Conservation (phyloP, 176 grass and related monocot genomes). For the Cymbopogon citratus region DNA sequence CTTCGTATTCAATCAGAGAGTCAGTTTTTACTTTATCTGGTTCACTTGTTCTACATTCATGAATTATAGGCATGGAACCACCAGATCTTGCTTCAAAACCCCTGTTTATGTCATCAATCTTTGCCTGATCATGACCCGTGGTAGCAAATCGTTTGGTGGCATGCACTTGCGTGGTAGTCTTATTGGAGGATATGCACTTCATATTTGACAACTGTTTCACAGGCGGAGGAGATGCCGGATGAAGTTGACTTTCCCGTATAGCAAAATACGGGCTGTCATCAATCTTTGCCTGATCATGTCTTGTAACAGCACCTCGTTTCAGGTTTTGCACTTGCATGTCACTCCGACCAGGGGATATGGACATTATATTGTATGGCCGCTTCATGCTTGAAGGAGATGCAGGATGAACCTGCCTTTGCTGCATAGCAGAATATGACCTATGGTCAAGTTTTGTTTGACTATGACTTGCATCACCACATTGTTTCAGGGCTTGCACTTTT, state of each 20-base stretch:
- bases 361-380: neutral
- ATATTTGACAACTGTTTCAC: neutral
- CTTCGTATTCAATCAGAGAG: neutral
- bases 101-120: slow-evolving; percentile 1
- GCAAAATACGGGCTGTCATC: neutral
- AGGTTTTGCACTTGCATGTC: neutral
- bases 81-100: neutral
- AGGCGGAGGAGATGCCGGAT: neutral
- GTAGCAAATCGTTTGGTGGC: neutral
- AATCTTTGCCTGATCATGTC: slow-evolving; percentile 20
- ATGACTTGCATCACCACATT: neutral
- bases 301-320: slow-evolving; percentile 12
- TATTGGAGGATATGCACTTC: slow-evolving; percentile 7
- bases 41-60: neutral
- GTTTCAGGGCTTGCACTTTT: slow-evolving; percentile 11
- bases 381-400: neutral
- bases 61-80: slow-evolving; percentile 6
- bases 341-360: neutral
- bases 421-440: neutral
- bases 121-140: slow-evolving; percentile 3
- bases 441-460: neutral
- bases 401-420: neutral
- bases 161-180: neutral
- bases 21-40: neutral
- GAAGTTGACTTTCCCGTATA: neutral